phyloP scores from a whole-genome alignment of 345 rosid genomes.

The Streptanthus diversifolius region DNA sequence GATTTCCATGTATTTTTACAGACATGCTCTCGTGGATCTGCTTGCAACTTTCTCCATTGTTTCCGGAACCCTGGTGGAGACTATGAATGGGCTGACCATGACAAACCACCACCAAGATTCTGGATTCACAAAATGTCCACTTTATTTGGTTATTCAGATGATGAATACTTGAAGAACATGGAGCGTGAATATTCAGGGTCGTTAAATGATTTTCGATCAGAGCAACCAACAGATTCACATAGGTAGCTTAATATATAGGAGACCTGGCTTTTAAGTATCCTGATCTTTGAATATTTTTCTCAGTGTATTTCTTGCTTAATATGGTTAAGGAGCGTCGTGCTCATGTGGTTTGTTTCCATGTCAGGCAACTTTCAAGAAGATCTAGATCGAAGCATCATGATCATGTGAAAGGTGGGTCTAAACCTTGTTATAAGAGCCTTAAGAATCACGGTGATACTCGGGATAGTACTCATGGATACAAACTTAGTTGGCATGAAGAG shows the following conservation, averaged over 20 bases:
- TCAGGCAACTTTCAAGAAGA: constrained; percentile 48
- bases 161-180: constrained; percentile 47
- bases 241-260: constrained; percentile 33
- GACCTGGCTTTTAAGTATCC: neutral
- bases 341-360: constrained; percentile 25
- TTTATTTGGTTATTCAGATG: constrained; percentile 72
- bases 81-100: constrained; percentile 98
- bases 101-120: constrained; percentile 85
- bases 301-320: neutral
- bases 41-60: constrained; percentile 96
- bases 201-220: constrained; percentile 31
- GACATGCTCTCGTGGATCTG: constrained; percentile 89
- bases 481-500: constrained; percentile 12
- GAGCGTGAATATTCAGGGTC: constrained; percentile 37
- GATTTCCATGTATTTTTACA: constrained; percentile 27
- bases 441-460: constrained; percentile 20
- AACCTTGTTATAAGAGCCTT: constrained; percentile 31
- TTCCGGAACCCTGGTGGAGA: constrained; percentile 97
- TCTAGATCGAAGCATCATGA: constrained; percentile 47
- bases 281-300: neutral
- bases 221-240: constrained; percentile 34
- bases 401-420: constrained; percentile 13
- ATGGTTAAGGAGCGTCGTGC: neutral
- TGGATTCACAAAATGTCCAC: constrained; percentile 80
- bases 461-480: constrained; percentile 18